Conservation (phyloP, 768 basidiomycete species). For the Suillus paluster region DNA sequence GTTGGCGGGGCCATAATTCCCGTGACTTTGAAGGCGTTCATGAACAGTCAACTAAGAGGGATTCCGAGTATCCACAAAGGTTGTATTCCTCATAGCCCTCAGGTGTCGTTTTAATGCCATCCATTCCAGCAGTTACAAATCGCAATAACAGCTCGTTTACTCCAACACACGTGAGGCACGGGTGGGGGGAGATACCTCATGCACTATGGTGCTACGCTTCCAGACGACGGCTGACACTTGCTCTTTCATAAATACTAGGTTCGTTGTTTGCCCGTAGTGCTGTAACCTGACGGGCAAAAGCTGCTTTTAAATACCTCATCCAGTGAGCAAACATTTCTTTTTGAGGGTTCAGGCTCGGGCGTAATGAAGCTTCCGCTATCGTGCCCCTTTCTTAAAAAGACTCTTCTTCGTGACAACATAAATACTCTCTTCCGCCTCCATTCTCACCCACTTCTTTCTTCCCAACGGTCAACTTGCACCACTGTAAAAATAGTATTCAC, state of each 20-base stretch:
- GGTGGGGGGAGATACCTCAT: too few species aligned
- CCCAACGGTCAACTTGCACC: background rate
- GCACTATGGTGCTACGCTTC: background rate
- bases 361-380: background rate
- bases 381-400: background rate
- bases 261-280: background rate
- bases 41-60: background rate
- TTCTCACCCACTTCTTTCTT: background rate
- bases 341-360: background rate
- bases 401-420: background rate
- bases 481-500: background rate
- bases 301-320: background rate
- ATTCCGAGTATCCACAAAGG: too few species aligned
- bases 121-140: background rate
- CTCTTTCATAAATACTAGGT: background rate
- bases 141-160: background rate
- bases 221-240: background rate
- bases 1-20: slow-evolving; percentile 61
- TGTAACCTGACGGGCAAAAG: background rate
- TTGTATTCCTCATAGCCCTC: background rate
- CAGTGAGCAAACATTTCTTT: background rate
- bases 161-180: background rate
- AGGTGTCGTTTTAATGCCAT: background rate
- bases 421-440: background rate
- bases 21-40: background rate